These are phyloP conservation scores for Limonium bicolor DNA, from an alignment of 148 eudicot genomes.

Conservation along the genomic window DNA sequence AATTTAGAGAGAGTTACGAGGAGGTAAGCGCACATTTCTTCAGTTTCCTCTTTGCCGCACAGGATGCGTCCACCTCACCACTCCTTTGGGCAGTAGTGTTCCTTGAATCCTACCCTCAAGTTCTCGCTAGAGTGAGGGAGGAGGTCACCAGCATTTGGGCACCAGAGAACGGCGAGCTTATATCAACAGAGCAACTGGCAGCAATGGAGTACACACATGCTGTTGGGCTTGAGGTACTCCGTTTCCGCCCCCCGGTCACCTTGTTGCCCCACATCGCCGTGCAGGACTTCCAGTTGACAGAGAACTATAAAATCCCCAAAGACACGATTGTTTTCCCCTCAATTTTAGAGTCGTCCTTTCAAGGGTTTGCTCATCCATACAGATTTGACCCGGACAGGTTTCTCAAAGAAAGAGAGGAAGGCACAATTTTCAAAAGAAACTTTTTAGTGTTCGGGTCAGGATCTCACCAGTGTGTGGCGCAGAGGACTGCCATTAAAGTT, in stretches of 20 bases:
- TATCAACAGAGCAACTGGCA: slow-evolving; percentile 38
- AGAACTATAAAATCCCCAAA: slow-evolving; percentile 37
- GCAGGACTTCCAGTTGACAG: slow-evolving; percentile 35
- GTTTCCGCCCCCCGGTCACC: slow-evolving; percentile 59
- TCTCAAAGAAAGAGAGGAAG: slow-evolving; percentile 47
- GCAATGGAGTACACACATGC: slow-evolving; percentile 65
- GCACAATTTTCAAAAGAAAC: slow-evolving; percentile 35
- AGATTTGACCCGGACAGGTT: slow-evolving; percentile 80
- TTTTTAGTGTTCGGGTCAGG: slow-evolving; percentile 70
- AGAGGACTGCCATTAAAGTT: slow-evolving; percentile 51
- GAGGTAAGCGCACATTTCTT: slow-evolving; percentile 48
- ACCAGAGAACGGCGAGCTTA: slow-evolving; percentile 14
- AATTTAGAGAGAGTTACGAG: slow-evolving; percentile 12
- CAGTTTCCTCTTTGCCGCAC: slow-evolving; percentile 66
- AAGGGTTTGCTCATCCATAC: slow-evolving; percentile 54
- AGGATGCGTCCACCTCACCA: slow-evolving; percentile 76
- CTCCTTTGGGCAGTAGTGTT: slow-evolving; percentile 59
- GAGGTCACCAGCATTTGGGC: slow-evolving; percentile 41
- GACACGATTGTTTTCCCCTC: slow-evolving; percentile 74
- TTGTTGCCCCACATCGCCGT: slow-evolving; percentile 63
- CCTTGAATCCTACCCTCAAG: slow-evolving; percentile 45
- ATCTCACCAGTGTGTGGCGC: slow-evolving; percentile 77
- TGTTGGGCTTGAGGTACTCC: slow-evolving; percentile 60
- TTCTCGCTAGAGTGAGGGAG: slow-evolving; percentile 25
- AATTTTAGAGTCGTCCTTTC: slow-evolving; percentile 62